phyloP scores from a whole-genome alignment of 768 basidiomycete genomes.

The Agrocybe praecox region DNA sequence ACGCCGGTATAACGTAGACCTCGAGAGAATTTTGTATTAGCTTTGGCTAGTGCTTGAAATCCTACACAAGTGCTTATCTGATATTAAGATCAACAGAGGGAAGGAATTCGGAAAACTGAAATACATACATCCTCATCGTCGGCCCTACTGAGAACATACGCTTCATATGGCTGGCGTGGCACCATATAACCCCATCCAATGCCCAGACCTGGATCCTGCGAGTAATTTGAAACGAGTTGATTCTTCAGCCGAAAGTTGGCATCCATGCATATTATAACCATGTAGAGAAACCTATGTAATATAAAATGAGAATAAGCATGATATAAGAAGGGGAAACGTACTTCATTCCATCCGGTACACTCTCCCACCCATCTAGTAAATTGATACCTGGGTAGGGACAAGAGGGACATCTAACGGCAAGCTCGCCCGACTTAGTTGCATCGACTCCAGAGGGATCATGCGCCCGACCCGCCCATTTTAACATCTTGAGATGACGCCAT shows the following conservation, averaged over 20 bases:
- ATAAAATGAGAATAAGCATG: not conserved
- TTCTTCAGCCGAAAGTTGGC: conserved; percentile 14
- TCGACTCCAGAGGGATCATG: conserved; percentile 19
- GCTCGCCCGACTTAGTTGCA: conserved; percentile 23
- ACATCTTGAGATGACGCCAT: conserved; percentile 27
- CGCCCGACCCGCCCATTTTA: conserved; percentile 25
- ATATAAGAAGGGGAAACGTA: not conserved
- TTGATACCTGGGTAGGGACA: conserved; percentile 35
- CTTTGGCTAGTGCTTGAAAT: not conserved
- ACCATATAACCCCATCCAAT: conserved; percentile 13
- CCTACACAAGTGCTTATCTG: not conserved
- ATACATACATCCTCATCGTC: conserved; percentile 10
- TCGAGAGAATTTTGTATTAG: not conserved
- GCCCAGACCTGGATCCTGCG: conserved; percentile 8
- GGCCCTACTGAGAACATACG: conserved; percentile 7
- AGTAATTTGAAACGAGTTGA: conserved; percentile 10
- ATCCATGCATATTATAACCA: conserved; percentile 8
- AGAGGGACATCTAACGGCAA: conserved; percentile 31
- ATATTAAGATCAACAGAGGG: not conserved
- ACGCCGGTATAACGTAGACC: not conserved
- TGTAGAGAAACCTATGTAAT: conserved; percentile 17
- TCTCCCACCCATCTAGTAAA: conserved; percentile 23
- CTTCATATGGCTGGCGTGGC: conserved; percentile 1
- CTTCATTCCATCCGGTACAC: not conserved
- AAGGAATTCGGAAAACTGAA: not conserved